A percentile compares a stretch with the other conserved stretches of the same genome.
Evolutionary conservation across 352 stramenopile genomes (phyloP).

Genomic region (Sclerospora graminicola): DNA sequence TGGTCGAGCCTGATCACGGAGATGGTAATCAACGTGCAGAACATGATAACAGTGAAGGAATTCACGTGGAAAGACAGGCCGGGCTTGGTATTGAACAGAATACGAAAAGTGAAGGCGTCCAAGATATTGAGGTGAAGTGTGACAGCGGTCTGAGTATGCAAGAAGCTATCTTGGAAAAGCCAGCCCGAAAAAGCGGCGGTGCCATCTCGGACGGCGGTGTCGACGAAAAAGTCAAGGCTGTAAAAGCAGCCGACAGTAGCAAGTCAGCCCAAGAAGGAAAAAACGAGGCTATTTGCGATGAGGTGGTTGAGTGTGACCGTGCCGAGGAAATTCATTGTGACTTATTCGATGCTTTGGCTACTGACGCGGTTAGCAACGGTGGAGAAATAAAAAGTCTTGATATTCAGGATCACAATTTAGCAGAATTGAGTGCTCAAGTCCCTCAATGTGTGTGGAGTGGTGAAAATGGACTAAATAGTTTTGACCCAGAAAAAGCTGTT

Average conservation of each 20-base stretch:
- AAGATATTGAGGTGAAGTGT: not conserved
- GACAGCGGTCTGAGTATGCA: not conserved
- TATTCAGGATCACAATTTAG: too few species aligned
- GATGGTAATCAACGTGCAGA: not conserved
- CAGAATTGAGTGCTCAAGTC: too few species aligned
- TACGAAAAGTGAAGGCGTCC: not conserved
- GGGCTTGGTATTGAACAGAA: not conserved
- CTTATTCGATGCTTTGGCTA: too few species aligned
- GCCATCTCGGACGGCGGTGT: not conserved
- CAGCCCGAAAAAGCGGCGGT: not conserved
- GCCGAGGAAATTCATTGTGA: too few species aligned
- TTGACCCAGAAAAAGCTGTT: slow-evolving; percentile 3
- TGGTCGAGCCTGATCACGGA: not conserved
- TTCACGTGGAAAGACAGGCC: not conserved
- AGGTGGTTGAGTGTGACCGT: not conserved
- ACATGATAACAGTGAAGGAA: too few species aligned
- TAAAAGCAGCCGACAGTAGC: not conserved
- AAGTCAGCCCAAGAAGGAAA: not conserved
- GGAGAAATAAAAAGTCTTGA: too few species aligned
- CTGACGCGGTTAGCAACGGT: too few species aligned
- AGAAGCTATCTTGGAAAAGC: not conserved
- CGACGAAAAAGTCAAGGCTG: not conserved
- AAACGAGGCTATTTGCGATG: not conserved
- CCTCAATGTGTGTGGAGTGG: not conserved
- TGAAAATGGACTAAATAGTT: slow-evolving; percentile 3